Evolutionary conservation across 2,329 filamentous ascomycete genomes (phyloP).

Genomic region (Nemania sp.): DNA sequence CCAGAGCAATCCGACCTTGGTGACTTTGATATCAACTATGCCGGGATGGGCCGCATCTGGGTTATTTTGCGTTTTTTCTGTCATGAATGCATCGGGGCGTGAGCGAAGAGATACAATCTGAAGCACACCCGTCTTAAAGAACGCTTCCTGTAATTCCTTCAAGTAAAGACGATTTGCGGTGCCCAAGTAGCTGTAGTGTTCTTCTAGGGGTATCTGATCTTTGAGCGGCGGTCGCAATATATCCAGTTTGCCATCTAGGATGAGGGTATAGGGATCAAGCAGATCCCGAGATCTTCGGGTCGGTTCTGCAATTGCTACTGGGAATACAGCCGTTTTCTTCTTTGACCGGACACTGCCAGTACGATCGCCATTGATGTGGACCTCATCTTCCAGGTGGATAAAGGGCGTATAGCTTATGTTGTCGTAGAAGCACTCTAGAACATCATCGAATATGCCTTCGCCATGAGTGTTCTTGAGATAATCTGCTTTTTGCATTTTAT

Average conservation of each 20-base stretch:
- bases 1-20: conserved; percentile 94
- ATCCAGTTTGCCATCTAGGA: conserved; percentile 87
- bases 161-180: conserved; percentile 77
- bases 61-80: conserved; percentile 80
- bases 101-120: conserved; percentile 96
- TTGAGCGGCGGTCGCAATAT: conserved; percentile 80
- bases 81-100: conserved; percentile 92
- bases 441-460: conserved; percentile 90
- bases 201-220: conserved; percentile 90
- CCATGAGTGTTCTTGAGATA: conserved; percentile 94
- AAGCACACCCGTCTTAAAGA: conserved; percentile 86
- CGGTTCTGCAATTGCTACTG: conserved; percentile 65
- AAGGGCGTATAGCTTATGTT: conserved; percentile 98
- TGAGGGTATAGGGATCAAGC: conserved; percentile 92
- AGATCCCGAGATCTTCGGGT: conserved; percentile 75
- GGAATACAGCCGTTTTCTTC: conserved; percentile 69
- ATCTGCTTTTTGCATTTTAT: conserved; percentile 96
- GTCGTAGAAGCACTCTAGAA: conserved; percentile 95
- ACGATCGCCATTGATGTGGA: conserved; percentile 76
- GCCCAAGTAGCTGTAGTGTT: conserved; percentile 86
- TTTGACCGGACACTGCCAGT: conserved; percentile 71
- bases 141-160: conserved; percentile 80
- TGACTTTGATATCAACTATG: conserved; percentile 95
- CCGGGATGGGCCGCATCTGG: conserved; percentile 86
- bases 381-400: conserved; percentile 92